Conservation (phyloP, 2,329 filamentous ascomycete species). For the Chaetomium olivaceum region DNA sequence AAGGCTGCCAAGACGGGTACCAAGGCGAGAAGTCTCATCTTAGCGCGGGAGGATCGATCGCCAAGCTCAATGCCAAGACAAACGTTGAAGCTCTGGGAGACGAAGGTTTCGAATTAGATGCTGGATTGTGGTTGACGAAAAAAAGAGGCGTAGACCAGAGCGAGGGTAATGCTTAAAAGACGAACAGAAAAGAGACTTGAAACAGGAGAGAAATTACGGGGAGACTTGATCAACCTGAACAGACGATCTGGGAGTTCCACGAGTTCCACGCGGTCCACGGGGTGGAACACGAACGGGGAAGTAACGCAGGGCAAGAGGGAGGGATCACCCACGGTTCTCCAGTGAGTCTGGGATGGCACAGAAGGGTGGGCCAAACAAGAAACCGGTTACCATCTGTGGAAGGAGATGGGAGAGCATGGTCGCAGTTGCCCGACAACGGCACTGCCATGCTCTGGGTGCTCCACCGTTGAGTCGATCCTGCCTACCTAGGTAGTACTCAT, state of each 20-base stretch:
- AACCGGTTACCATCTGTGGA: background rate
- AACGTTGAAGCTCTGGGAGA: background rate
- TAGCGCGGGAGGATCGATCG: constrained; percentile 19
- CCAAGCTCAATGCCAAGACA: constrained; percentile 18
- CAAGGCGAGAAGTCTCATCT: constrained; percentile 37
- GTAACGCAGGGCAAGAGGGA: background rate
- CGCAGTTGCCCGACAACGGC: background rate
- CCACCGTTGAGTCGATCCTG: background rate
- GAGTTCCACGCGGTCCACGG: constrained; percentile 19
- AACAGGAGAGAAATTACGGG: constrained; percentile 19
- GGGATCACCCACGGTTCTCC: background rate
- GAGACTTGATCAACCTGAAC: constrained; percentile 5
- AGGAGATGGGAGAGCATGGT: background rate
- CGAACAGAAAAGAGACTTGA: constrained; percentile 9
- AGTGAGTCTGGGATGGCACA: background rate
- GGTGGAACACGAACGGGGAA: constrained; percentile 11
- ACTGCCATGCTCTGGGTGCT: background rate
- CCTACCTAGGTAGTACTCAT: too few relatives aligned
- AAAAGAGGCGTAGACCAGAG: background rate
- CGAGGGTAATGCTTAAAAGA: background rate
- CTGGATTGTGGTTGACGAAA: background rate
- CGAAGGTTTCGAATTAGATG: background rate
- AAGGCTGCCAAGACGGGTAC: constrained; percentile 51
- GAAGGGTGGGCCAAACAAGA: background rate
- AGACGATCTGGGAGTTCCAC: constrained; percentile 8